Evolutionary conservation across 2,329 filamentous ascomycete genomes (phyloP), one percentile per base, ranked within the genome.

Genomic region (Raffaelea deltoideospora): DNA sequence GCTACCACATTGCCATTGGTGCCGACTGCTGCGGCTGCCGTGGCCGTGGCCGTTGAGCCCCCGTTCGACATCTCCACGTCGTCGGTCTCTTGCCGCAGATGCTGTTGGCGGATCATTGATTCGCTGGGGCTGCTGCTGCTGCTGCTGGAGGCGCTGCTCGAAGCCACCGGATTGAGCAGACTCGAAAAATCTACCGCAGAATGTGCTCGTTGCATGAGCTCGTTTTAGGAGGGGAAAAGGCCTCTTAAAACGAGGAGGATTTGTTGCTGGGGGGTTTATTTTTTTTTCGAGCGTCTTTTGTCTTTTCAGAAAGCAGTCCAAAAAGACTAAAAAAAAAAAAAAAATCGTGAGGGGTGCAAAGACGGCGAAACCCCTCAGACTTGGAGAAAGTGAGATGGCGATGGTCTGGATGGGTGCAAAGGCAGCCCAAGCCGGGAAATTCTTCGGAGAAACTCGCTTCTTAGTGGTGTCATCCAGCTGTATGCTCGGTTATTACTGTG

Each of bases 131-230:
- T 47, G 46, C 30, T 37, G 31, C 37, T 42, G 37, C 39, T n/a
- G n/a, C n/a, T n/a, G n/a, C 31, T 35, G 37, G 19, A 31, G 20
- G 39, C 24, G 14, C 38, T 33, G 28, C 42, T 41, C 32, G 43
- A 37, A 28, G 46, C 41, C 31, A 47, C 65, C 33, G 76, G 76
- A 53, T 82, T 83, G 53, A 84, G 71, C 55, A 83, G 72, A 67
- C 73, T 80, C 56, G 72, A 73, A 59, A 83, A 80, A 69, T 79
- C 76, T 61, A 79, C 74, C 56, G 76, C 74, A 48, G 78, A 79
- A 52, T 71, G 67, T 67, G 74, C 68, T 59, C 74, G 73, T 70
- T 81, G 77, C 78, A 84, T 83, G 69, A 44, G 28, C 9, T 47
- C 42, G 21, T 21, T 31, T 37, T 34, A 39, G 41, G 37, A 31